Evolutionary conservation across 306 rosid species (phyloP), one percentile per base, ranked within the genome.

Genomic region (Ziziphus jujuba): DNA sequence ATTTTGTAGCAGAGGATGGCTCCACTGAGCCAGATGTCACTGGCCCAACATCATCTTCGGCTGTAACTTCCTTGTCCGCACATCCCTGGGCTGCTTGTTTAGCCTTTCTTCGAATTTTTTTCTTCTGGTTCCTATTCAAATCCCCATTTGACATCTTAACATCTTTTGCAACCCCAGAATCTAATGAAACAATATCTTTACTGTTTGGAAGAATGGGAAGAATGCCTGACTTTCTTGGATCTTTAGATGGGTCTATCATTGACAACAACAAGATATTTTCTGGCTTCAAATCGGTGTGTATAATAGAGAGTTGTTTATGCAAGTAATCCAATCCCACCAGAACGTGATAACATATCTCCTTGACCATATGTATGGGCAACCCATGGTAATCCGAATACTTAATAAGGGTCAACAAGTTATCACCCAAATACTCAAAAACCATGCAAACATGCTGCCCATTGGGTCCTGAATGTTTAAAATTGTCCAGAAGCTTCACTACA

Each of bases 391-490:
- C 96, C 22, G 75, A 69, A 66, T 92, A 89, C 80, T 92, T 92
- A 23, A 92, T 86, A 56, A 92, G 88, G n/a, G 96, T 87, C 71
- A 92, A 83, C 22, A 92, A 85, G 69, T 92, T 92, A 77, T 92
- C 98, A 61, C 98, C 98, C 76, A 92, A 84, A 75, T 86, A 92
- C 78, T 92, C 98, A 62, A 92, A 92, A 50, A 89, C 90, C 98
- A 92, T 89, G 67, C 98, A 92, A 45, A 90, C 96, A 83, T 92
- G 98, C 63, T 86, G 96, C 23, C 97, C 98, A 69, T 89, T 92
- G 0, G 98, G 98, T 61, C 98, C 97, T 44, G 88, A 90, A 80
- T 92, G 98, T 87, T 87, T 92, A 67, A 92, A 92, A 81, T 92
- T 92, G 75, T 92, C 98, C 84, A 89, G 80, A 66, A 92, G 97